Evolutionary conservation across 2,329 filamentous ascomycete genomes (phyloP).

Genomic region (Colletotrichum spinosum): DNA sequence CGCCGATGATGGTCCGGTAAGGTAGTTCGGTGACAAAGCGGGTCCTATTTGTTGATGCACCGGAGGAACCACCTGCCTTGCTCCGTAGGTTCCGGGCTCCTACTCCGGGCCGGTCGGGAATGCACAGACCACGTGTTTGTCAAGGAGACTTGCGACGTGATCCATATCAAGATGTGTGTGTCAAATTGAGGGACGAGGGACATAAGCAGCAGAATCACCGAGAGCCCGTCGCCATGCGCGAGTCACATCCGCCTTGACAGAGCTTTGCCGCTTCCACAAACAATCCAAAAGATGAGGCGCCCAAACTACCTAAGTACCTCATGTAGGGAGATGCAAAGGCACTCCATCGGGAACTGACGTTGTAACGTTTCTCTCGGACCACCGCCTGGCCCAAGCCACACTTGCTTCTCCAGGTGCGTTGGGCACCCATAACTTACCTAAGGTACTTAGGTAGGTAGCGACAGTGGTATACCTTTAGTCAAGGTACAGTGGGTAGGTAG

Average conservation of each 20-base stretch:
- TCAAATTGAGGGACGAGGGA: background rate
- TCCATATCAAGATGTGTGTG: no score
- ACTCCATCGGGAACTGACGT: slow-evolving; percentile 1
- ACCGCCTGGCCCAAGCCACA: slow-evolving; percentile 2
- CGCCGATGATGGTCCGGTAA: slow-evolving; percentile 4
- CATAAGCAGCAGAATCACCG: background rate
- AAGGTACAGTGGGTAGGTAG: no score
- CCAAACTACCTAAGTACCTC: background rate
- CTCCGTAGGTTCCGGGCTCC: slow-evolving; percentile 4
- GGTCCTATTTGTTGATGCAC: background rate
- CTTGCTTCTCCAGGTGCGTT: background rate
- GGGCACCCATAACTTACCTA: background rate
- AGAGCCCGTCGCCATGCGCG: no score
- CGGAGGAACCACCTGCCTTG: background rate
- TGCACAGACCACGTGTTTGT: slow-evolving; percentile 37
- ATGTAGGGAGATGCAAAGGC: background rate
- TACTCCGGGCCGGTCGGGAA: slow-evolving; percentile 22
- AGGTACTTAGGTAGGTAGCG: no score
- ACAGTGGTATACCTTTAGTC: no score
- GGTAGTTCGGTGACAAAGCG: slow-evolving; percentile 10
- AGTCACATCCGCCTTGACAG: no score
- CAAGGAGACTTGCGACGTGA: background rate
- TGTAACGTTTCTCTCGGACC: slow-evolving; percentile 20
- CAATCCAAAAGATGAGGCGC: no score
- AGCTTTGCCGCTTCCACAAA: no score